Evolutionary conservation across 139 green algal species (phyloP).

Genomic region (Zygnema circumcarinatum): DNA sequence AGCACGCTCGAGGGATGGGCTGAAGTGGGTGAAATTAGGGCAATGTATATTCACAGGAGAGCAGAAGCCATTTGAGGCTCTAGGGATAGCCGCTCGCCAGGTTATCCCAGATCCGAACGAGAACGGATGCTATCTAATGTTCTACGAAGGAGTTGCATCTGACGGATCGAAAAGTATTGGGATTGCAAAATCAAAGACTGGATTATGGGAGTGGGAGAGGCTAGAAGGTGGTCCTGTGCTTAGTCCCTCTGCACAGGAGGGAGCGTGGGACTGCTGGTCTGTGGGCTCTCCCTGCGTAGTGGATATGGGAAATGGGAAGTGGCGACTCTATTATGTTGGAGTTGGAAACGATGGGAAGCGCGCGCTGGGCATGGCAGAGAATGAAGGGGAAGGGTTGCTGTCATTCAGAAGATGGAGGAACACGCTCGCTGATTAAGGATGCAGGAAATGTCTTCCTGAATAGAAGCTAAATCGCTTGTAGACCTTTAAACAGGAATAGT

Average conservation of each 20-base stretch:
- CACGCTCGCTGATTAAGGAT: no score
- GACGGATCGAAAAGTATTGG: slow-evolving; percentile 28
- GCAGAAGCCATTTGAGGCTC: slow-evolving; percentile 35
- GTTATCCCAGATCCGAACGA: slow-evolving; percentile 26
- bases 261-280: slow-evolving; percentile 30
- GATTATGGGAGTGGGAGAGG: slow-evolving; percentile 36
- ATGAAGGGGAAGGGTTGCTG: neutral
- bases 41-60: slow-evolving; percentile 10
- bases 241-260: slow-evolving; percentile 14
- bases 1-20: slow-evolving; percentile 52
- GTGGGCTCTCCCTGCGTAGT: slow-evolving; percentile 52
- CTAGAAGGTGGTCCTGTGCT: slow-evolving; percentile 15
- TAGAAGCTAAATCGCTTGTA: no score
- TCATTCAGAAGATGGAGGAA: slow-evolving; percentile 3
- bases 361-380: slow-evolving; percentile 40
- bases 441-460: no score
- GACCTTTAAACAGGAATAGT: no score
- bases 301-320: slow-evolving; percentile 2
- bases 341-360: neutral
- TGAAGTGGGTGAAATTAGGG: slow-evolving; percentile 55
- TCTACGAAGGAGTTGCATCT: slow-evolving; percentile 36
- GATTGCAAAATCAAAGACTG: slow-evolving; percentile 34
- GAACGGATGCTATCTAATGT: slow-evolving; percentile 36
- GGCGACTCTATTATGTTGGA: slow-evolving; percentile 57
- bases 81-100: neutral